Percentiles rank a stretch among this genome's conserved stretches.
Evolutionary conservation across 495 filamentous ascomycete genomes (phyloP).

Genomic region (Penicillium salamii): DNA sequence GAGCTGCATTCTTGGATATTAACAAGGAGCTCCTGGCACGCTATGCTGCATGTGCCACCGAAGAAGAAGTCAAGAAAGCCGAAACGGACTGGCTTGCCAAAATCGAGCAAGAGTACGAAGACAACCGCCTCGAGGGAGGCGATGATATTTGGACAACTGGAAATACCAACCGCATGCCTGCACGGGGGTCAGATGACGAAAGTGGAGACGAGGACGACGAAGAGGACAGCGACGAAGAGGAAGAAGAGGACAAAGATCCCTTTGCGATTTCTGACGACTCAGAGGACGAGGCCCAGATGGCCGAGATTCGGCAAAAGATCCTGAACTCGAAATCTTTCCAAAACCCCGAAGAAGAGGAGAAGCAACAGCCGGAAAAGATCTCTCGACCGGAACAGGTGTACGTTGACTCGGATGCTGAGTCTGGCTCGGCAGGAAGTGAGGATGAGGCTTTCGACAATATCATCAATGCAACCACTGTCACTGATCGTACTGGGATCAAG

Average conservation of each 20-base stretch:
- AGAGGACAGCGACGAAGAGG: constrained; percentile 48
- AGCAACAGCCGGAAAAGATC: constrained; percentile 54
- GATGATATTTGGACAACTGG: constrained; percentile 81
- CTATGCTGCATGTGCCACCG: constrained; percentile 78
- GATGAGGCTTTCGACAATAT: constrained; percentile 82
- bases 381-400: constrained; percentile 40
- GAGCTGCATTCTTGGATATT: constrained; percentile 81
- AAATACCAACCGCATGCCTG: constrained; percentile 69
- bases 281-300: constrained; percentile 86
- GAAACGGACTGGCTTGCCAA: constrained; percentile 85
- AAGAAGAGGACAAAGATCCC: constrained; percentile 56
- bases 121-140: constrained; percentile 61
- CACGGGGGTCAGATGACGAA: constrained; percentile 50
- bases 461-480: constrained; percentile 82
- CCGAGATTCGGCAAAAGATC: constrained; percentile 79
- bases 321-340: constrained; percentile 83
- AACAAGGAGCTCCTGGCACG: constrained; percentile 77
- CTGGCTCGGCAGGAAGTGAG: constrained; percentile 68
- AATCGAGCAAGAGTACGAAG: constrained; percentile 84
- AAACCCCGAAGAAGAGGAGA: constrained; percentile 54
- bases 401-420: constrained; percentile 71
- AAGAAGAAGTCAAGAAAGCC: constrained; percentile 82
- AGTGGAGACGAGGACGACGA: constrained; percentile 50
- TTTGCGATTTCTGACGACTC: constrained; percentile 75
- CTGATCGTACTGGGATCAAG: constrained; percentile 74